Base-by-base conservation (phyloP, 495 filamentous ascomycete species). In the Rostrohypoxylon terebratum region DNA sequence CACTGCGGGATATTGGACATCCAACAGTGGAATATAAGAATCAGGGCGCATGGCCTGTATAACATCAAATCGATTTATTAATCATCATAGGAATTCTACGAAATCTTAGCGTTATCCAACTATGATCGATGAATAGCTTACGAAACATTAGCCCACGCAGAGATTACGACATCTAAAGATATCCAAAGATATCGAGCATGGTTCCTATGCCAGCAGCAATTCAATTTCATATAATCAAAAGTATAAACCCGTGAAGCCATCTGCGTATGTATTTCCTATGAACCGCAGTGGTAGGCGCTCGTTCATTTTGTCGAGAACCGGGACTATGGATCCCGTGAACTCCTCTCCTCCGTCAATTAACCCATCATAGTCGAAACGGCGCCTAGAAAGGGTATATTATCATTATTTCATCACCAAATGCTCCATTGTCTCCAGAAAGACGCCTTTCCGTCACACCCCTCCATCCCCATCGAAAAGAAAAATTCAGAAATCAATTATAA, bases 321-420 rank as follows among this genome's bases (percentile, higher is more conserved):
- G 8, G 21, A 1, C 14, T 10, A 13, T 3, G 18, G 18, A 47
- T 20, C n/a, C 38, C 21, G 40, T 2, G 20, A 33, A 44, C 33
- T 16, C 28, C 5, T n/a, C n/a, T n/a, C n/a, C n/a, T n/a, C n/a
- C n/a, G n/a, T n/a, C 44, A 13, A 38, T 62, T 28, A 34, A 36
- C 16, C 36, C 13, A n/a, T 31, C 14, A 13, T 11, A 36, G 13
- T 36, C 21, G 16, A 18, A 23, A 6, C 20, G 7, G 18, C 21
- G 25, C 54, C 11, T 6, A 14, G 23, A 28, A 55, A 50, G 61
- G 61, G 61, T 64, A 64, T 51, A 51, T 62, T 69, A 62, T 44
- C 40, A 34, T 59, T 59, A 59, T 59, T 40, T 59, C 36, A 14
- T 44, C 33, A 23, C 16, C 55, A 9, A 18, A 20, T 23, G 28